A percentile compares a stretch with the other conserved stretches of the same genome.
Conservation (phyloP, 73 alveolate species). For the Stentor roeselii region DNA sequence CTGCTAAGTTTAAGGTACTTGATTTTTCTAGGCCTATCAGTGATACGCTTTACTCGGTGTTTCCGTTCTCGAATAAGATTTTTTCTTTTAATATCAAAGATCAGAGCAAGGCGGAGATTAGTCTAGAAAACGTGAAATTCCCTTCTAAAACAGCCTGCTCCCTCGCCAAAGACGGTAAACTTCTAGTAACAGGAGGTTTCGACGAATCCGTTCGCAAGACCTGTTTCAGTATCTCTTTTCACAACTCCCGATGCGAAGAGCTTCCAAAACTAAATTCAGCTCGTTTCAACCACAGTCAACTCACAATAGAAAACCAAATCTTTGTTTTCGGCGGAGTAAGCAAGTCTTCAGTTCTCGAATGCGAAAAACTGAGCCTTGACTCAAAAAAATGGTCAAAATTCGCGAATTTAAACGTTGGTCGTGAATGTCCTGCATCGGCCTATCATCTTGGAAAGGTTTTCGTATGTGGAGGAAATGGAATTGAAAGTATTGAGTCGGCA, state of each 20-base stretch:
- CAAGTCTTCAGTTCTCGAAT: background rate
- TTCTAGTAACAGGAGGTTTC: conserved; percentile 4
- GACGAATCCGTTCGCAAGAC: background rate
- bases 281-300: background rate
- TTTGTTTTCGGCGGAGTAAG: conserved; percentile 8
- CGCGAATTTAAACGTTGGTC: background rate
- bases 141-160: conserved; percentile 2
- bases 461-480: conserved; percentile 24
- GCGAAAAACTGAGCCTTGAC: background rate
- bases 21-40: background rate
- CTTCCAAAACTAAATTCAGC: conserved; percentile 7
- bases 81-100: background rate
- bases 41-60: background rate
- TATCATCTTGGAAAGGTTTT: background rate
- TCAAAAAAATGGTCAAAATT: conserved; percentile 3
- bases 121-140: background rate
- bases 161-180: background rate
- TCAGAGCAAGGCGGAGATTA: background rate
- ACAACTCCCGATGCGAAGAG: background rate
- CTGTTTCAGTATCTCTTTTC: background rate
- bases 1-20: background rate
- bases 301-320: background rate
- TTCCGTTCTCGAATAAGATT: background rate
- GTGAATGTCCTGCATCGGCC: background rate
- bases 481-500: background rate